A percentile compares a stretch with the other conserved stretches of the same genome.
These are phyloP conservation scores for Amanita pallidorosea DNA, from an alignment of 768 basidiomycete species.

Conservation along the genomic window DNA sequence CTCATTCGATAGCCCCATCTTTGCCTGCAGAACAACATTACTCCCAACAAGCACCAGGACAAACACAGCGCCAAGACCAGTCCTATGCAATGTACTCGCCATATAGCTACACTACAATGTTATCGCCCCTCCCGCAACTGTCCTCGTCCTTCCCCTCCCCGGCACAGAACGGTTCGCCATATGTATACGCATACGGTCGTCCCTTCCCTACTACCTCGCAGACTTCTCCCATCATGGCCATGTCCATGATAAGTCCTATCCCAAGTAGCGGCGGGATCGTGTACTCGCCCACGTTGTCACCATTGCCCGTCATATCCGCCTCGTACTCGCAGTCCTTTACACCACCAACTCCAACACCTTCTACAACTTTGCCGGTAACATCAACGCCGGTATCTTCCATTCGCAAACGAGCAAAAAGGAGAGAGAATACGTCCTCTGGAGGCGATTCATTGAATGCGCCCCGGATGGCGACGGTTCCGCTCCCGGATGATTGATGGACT, in stretches of 20 bases:
- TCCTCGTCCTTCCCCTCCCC: not conserved
- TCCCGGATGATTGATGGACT: not conserved
- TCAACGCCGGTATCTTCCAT: not conserved
- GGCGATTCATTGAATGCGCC: not conserved
- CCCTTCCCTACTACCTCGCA: not conserved
- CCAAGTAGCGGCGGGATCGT: not conserved
- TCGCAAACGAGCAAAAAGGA: not conserved
- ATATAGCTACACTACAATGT: not conserved
- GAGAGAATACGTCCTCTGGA: not conserved
- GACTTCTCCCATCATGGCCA: not conserved
- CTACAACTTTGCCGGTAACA: not conserved
- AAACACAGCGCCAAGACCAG: not conserved
- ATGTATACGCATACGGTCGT: not conserved
- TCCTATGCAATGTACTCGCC: not conserved
- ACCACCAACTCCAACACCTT: not conserved
- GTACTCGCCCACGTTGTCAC: not conserved
- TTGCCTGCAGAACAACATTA: no score
- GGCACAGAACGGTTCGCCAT: not conserved
- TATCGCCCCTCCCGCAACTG: not conserved
- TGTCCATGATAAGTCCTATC: not conserved
- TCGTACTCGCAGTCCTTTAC: not conserved
- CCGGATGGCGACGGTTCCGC: conserved; percentile 1
- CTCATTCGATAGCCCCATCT: no score
- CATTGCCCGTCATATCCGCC: not conserved
- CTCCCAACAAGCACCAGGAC: no score